Percentiles rank a stretch among this genome's conserved stretches.
Evolutionary conservation across 805 yeast species (phyloP).

Genomic region (Candida taoyuanica): DNA sequence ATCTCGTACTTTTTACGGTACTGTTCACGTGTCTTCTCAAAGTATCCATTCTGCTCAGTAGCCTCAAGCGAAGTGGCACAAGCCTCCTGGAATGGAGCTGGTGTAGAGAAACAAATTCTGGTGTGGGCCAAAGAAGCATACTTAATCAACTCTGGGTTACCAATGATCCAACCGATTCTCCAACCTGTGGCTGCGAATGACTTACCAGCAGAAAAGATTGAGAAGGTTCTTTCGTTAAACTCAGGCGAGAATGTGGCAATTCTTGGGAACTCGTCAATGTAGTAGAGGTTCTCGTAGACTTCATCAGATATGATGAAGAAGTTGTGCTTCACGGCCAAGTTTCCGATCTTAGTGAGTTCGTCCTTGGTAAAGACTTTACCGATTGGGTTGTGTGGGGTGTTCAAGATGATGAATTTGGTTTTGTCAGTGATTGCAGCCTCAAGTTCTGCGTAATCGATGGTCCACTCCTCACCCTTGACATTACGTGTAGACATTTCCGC

Average conservation of each 20-base stretch:
- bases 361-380: slow-evolving; percentile 82
- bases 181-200: slow-evolving; percentile 99
- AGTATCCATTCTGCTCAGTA: slow-evolving; percentile 63
- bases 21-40: slow-evolving; percentile 58
- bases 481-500: slow-evolving; percentile 54
- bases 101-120: slow-evolving; percentile 86
- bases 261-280: slow-evolving; percentile 63
- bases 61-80: slow-evolving; percentile 68
- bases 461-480: slow-evolving; percentile 85
- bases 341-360: slow-evolving; percentile 73
- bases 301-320: slow-evolving; percentile 85
- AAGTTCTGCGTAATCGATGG: slow-evolving; percentile 71
- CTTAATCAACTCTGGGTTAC: slow-evolving; percentile 73
- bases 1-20: slow-evolving; percentile 71
- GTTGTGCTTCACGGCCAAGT: slow-evolving; percentile 80
- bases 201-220: slow-evolving; percentile 97
- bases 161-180: slow-evolving; percentile 96
- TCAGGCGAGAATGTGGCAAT: slow-evolving; percentile 82
- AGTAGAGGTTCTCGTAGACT: slow-evolving; percentile 89
- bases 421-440: slow-evolving; percentile 64
- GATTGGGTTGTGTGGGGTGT: slow-evolving; percentile 95
- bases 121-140: slow-evolving; percentile 89
- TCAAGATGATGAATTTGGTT: slow-evolving; percentile 83
- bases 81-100: slow-evolving; percentile 91
- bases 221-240: slow-evolving; percentile 68